These are phyloP conservation scores for Scheffersomyces titani DNA, from an alignment of 1,139 yeast genomes.

Conservation along the genomic window DNA sequence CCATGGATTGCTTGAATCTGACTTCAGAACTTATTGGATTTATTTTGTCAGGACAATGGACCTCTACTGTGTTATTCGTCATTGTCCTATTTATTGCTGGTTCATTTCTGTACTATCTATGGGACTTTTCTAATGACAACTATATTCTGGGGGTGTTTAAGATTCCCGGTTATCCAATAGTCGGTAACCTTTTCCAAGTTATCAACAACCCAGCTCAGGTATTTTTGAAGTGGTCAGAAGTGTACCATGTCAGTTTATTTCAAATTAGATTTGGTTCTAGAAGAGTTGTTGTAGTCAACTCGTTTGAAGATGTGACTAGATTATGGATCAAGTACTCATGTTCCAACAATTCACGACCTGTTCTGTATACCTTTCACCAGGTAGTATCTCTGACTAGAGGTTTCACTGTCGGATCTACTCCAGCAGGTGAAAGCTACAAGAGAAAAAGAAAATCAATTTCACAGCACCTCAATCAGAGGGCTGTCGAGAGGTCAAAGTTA, in stretches of 20 bases:
- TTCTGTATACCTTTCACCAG: conserved; percentile 65
- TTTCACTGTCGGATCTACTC: conserved; percentile 77
- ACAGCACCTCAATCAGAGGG: conserved; percentile 44
- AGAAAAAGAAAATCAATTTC: conserved; percentile 57
- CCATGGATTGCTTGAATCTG: background rate
- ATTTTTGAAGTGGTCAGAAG: conserved; percentile 49
- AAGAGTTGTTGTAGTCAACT: conserved; percentile 64
- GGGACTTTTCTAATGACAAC: background rate
- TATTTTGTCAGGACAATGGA: background rate
- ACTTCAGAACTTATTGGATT: background rate
- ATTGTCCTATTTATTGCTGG: background rate
- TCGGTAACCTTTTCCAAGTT: conserved; percentile 54
- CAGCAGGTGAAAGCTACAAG: conserved; percentile 56
- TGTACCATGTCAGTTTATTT: conserved; percentile 48
- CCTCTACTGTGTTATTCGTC: background rate
- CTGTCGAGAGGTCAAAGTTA: conserved; percentile 29
- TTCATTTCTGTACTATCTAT: background rate
- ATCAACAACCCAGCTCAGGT: conserved; percentile 52
- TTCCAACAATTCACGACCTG: conserved; percentile 68
- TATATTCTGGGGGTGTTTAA: conserved; percentile 36
- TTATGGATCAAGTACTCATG: conserved; percentile 57
- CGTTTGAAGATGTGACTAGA: conserved; percentile 51
- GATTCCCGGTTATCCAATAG: conserved; percentile 52
- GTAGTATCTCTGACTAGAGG: conserved; percentile 64
- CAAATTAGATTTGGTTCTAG: conserved; percentile 64